These are phyloP conservation scores for Nematocida ironsii DNA, from an alignment of 371 early-diverging fungal species.

Conservation along the genomic window DNA sequence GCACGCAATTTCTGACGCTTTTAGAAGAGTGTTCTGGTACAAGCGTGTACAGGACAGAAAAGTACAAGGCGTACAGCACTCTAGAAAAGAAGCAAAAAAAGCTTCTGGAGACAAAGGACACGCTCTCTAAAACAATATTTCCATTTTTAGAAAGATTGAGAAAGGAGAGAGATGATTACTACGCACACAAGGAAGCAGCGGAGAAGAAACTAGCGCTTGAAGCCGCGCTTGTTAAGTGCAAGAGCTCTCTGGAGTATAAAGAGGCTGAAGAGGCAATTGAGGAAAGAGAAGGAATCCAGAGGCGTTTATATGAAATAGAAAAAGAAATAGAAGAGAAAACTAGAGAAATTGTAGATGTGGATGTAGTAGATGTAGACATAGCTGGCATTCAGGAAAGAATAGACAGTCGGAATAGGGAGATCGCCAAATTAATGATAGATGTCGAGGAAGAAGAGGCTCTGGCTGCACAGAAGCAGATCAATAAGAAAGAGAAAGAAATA, in stretches of 20 bases:
- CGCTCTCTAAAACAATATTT: conserved; percentile 46
- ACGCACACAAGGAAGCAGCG: conserved; percentile 40
- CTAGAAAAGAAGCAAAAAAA: conserved; percentile 58
- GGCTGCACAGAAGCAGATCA: conserved; percentile 16
- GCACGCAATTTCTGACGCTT: conserved; percentile 44
- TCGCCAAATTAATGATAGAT: conserved; percentile 18
- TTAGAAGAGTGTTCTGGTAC: conserved; percentile 55
- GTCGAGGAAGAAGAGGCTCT: conserved; percentile 2
- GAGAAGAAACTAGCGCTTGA: conserved; percentile 15
- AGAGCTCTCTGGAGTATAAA: conserved; percentile 76
- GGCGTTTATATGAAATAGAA: conserved; percentile 8
- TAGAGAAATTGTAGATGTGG: conserved; percentile 14
- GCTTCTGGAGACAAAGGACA: conserved; percentile 51
- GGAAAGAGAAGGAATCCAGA: conserved; percentile 10
- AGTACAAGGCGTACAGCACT: conserved; percentile 50
- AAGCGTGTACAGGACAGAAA: conserved; percentile 43
- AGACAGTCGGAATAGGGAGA: conserved; percentile 55
- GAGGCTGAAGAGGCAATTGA: conserved; percentile 45
- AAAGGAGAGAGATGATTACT: conserved; percentile 51
- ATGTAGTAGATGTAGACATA: conserved; percentile 53
- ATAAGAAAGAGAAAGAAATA: conserved; percentile 72
- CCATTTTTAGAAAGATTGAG: conserved; percentile 50
- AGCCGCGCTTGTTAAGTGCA: not conserved
- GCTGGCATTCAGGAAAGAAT: conserved; percentile 56
- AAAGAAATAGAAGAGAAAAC: conserved; percentile 44